A percentile compares a stretch with the other conserved stretches of the same genome.
phyloP scores from a whole-genome alignment of 352 stramenopile species.

The Phytophthora quininea region DNA sequence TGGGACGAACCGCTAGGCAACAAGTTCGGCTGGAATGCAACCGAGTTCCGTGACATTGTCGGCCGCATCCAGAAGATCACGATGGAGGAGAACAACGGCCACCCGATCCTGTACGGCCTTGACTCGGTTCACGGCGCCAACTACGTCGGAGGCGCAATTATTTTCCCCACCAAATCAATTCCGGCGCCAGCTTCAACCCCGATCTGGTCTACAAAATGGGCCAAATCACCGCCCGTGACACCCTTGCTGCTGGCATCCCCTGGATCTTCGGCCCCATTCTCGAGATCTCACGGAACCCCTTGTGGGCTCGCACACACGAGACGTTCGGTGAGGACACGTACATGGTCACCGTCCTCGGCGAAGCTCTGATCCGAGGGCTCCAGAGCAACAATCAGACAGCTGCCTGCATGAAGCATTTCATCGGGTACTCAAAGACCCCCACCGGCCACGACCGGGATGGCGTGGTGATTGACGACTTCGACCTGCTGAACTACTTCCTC shows the following conservation, averaged over 20 bases:
- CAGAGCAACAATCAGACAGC: conserved; percentile 68
- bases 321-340: conserved; percentile 92
- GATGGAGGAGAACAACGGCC: conserved; percentile 58
- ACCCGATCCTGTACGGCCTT: conserved; percentile 84
- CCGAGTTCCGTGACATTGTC: conserved; percentile 68
- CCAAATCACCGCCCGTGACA: conserved; percentile 79
- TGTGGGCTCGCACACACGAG: conserved; percentile 90
- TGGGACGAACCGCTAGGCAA: conserved; percentile 45
- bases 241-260: conserved; percentile 75
- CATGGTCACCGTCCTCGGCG: conserved; percentile 21
- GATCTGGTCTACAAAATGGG: conserved; percentile 68
- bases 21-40: conserved; percentile 52
- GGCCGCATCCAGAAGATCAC: conserved; percentile 75
- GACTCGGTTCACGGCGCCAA: conserved; percentile 90
- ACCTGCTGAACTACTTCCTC: conserved; percentile 83
- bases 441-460: conserved; percentile 80
- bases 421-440: conserved; percentile 77
- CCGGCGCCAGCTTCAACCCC: conserved; percentile 87
- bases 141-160: conserved; percentile 76
- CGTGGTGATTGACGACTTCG: conserved; percentile 67
- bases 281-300: conserved; percentile 79
- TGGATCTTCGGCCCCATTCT: conserved; percentile 91
- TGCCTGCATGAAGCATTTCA: conserved; percentile 89
- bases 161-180: conserved; percentile 90
- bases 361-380: conserved; percentile 67